Evolutionary conservation across 1,139 yeast genomes (phyloP).

Genomic region (Geotrichum phurueaensis): DNA sequence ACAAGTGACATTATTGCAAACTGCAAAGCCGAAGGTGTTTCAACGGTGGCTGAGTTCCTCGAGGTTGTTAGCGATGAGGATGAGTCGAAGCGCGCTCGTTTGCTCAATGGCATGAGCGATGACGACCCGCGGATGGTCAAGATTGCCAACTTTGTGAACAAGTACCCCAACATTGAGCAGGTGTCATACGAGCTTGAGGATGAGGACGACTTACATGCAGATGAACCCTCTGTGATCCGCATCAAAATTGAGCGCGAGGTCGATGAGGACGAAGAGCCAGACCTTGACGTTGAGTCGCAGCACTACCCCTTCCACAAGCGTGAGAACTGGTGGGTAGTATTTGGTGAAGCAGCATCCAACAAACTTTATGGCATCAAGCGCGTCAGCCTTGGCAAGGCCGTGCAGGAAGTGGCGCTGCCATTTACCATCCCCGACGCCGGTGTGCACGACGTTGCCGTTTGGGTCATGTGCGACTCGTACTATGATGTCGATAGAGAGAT

Average conservation of each 20-base stretch:
- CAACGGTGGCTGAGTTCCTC: slow-evolving; percentile 78
- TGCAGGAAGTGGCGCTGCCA: slow-evolving; percentile 49
- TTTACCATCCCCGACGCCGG: slow-evolving; percentile 61
- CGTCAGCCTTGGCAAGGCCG: slow-evolving; percentile 49
- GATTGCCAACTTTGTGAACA: slow-evolving; percentile 85
- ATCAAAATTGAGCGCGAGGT: slow-evolving; percentile 60
- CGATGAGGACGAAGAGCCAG: slow-evolving; percentile 56
- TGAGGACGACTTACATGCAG: slow-evolving; percentile 39
- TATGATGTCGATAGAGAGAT: slow-evolving; percentile 86
- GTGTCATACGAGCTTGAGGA: slow-evolving; percentile 47
- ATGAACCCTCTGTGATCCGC: slow-evolving; percentile 44
- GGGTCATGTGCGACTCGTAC: slow-evolving; percentile 91
- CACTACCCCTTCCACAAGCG: slow-evolving; percentile 51
- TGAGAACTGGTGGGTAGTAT: slow-evolving; percentile 75
- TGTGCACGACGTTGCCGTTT: slow-evolving; percentile 53
- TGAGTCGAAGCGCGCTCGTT: slow-evolving; percentile 63
- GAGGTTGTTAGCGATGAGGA: slow-evolving; percentile 50
- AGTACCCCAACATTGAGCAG: slow-evolving; percentile 75
- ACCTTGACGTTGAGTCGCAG: slow-evolving; percentile 49
- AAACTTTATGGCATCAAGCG: slow-evolving; percentile 73
- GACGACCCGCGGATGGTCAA: slow-evolving; percentile 45
- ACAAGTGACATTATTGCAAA: slow-evolving; percentile 49
- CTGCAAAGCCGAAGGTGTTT: slow-evolving; percentile 53
- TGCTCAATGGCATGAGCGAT: slow-evolving; percentile 47
- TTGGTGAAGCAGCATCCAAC: slow-evolving; percentile 59